Evolutionary conservation across 2,329 filamentous ascomycete species (phyloP).

Genomic region (Exophiala viscosa): DNA sequence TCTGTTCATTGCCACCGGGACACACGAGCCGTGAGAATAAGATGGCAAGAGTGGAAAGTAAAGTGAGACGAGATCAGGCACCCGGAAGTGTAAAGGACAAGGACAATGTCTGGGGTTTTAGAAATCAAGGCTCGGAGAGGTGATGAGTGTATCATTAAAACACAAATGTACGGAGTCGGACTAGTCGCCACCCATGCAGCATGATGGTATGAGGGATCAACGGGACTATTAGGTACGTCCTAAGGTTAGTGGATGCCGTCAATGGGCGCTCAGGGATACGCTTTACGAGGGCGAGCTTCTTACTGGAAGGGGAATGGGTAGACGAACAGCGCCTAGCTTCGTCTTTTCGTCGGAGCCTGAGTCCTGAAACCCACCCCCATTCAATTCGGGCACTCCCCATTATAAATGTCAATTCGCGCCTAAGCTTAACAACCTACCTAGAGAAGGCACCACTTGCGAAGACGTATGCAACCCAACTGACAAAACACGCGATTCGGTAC

Average conservation of each 20-base stretch:
- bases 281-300: background rate
- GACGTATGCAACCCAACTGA: too few species aligned
- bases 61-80: background rate
- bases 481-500: too few species aligned
- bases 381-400: background rate
- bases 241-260: background rate
- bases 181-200: too few species aligned
- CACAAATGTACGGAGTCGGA: too few species aligned
- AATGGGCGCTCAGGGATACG: background rate
- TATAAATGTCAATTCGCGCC: too few species aligned
- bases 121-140: background rate
- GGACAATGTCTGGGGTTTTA: background rate
- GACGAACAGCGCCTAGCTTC: too few species aligned
- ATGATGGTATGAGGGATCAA: too few species aligned
- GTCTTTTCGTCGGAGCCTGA: slow-evolving; percentile 2
- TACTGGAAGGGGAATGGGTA: background rate
- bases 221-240: too few species aligned
- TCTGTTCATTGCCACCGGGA: background rate
- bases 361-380: slow-evolving; percentile 1
- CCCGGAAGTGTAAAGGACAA: background rate
- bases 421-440: too few species aligned
- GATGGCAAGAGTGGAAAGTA: background rate
- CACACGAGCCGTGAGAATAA: background rate
- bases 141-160: slow-evolving; percentile 1
- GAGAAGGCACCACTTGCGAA: too few species aligned